A percentile compares a stretch with the other conserved stretches of the same genome.
These are phyloP conservation scores for Rhodosporidiobolus sp. DNA, from an alignment of 768 basidiomycete genomes.

Conservation along the genomic window DNA sequence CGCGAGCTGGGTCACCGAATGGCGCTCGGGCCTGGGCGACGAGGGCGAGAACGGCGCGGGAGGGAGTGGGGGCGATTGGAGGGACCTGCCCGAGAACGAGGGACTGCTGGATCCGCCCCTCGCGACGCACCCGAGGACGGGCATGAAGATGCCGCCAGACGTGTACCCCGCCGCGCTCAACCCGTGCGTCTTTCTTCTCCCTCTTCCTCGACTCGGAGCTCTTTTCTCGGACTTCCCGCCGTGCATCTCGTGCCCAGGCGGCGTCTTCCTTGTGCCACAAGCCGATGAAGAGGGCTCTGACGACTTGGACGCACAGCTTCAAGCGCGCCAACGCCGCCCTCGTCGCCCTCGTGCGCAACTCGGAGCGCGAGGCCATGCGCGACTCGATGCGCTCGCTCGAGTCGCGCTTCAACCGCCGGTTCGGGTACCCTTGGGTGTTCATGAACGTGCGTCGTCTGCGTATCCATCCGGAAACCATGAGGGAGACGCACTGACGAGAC, in stretches of 20 bases:
- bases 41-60: neutral
- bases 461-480: too few relatives aligned
- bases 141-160: slow-evolving; percentile 36
- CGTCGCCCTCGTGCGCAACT: slow-evolving; percentile 41
- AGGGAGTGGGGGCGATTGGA: neutral
- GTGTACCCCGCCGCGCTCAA: slow-evolving; percentile 41
- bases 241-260: neutral
- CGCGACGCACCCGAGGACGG: slow-evolving; percentile 15
- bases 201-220: too few relatives aligned
- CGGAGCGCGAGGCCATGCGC: slow-evolving; percentile 34
- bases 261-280: neutral
- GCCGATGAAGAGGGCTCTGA: too few relatives aligned
- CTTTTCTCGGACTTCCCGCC: neutral
- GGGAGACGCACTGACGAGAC: neutral
- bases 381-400: slow-evolving; percentile 63
- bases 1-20: slow-evolving; percentile 4
- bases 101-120: slow-evolving; percentile 30
- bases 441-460: slow-evolving; percentile 57
- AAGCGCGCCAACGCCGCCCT: slow-evolving; percentile 41
- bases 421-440: slow-evolving; percentile 64
- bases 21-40: neutral
- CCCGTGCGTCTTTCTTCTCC: slow-evolving; percentile 10
- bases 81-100: slow-evolving; percentile 21
- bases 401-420: slow-evolving; percentile 76
- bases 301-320: slow-evolving; percentile 27